phyloP scores from a whole-genome alignment of 1,139 yeast species.

The Kodamaea sp. region DNA sequence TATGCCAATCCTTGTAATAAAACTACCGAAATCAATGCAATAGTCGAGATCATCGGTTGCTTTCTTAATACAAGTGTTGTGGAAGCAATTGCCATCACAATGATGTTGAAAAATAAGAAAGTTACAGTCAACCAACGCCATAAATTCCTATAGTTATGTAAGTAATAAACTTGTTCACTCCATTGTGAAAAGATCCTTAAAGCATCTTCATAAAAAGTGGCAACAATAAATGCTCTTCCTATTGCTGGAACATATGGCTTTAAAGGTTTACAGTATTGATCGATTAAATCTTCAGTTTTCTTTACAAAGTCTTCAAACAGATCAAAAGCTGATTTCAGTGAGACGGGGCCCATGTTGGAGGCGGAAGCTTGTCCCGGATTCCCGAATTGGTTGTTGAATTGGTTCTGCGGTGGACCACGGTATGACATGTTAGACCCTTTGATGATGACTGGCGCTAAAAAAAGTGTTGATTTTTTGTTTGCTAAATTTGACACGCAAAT shows the following conservation, averaged over 20 bases:
- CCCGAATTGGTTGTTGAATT: constrained; percentile 16
- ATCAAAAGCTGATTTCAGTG: constrained; percentile 25
- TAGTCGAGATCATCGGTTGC: constrained; percentile 68
- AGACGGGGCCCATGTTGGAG: constrained; percentile 22
- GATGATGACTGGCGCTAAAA: constrained; percentile 15
- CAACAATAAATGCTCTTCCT: constrained; percentile 88
- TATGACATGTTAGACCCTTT: constrained; percentile 16
- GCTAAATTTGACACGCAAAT: constrained; percentile 8
- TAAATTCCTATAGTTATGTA: constrained; percentile 74
- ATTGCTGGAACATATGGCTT: constrained; percentile 80
- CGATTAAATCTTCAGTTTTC: constrained; percentile 45
- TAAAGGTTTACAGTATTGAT: constrained; percentile 45
- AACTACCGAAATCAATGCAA: constrained; percentile 68
- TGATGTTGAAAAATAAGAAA: constrained; percentile 61
- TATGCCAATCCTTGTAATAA: constrained; percentile 83
- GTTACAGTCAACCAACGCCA: constrained; percentile 76
- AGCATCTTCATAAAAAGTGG: constrained; percentile 91
- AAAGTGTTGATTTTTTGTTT: constrained; percentile 6
- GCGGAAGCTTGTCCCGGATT: constrained; percentile 13
- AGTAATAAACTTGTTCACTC: constrained; percentile 84
- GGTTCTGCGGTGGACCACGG: constrained; percentile 15
- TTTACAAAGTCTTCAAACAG: constrained; percentile 47
- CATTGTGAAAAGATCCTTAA: constrained; percentile 82
- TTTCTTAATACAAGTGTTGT: constrained; percentile 69
- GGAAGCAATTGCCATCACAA: constrained; percentile 73